Evolutionary conservation across 1,284 basidiomycete genomes (phyloP).

Genomic region (Cystobasidium pallidum): DNA sequence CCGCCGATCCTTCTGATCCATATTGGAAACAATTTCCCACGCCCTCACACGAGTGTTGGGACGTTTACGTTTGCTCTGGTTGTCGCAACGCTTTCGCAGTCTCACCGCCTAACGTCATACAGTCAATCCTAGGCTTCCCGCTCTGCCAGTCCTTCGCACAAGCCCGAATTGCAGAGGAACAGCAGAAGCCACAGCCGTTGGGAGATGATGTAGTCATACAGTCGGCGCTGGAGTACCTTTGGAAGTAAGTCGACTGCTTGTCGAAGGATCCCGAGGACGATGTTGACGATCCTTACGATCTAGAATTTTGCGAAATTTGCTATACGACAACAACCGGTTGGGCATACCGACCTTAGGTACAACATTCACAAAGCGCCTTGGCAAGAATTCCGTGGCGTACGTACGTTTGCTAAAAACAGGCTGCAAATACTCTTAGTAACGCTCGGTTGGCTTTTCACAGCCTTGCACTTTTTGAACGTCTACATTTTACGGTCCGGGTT

Average conservation of each 20-base stretch:
- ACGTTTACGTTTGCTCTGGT: slow-evolving; percentile 25
- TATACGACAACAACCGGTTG: slow-evolving; percentile 24
- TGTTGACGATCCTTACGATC: neutral
- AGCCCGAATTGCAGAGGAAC: slow-evolving; percentile 16
- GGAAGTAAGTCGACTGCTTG: slow-evolving; percentile 24
- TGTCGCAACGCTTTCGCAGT: slow-evolving; percentile 32
- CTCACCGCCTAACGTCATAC: slow-evolving; percentile 6
- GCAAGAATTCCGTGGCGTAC: slow-evolving; percentile 18
- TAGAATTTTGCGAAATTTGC: slow-evolving; percentile 33
- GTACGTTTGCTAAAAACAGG: neutral
- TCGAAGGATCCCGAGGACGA: neutral
- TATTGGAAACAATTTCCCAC: neutral
- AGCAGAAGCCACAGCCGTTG: neutral
- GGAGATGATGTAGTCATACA: neutral
- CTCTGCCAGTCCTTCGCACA: slow-evolving; percentile 22
- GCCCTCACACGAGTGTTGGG: slow-evolving; percentile 15
- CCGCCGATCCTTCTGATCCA: neutral
- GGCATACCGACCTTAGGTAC: slow-evolving; percentile 26
- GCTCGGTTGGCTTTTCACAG: neutral
- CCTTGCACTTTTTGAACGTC: slow-evolving; percentile 7
- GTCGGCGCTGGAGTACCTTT: slow-evolving; percentile 31
- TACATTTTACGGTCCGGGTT: slow-evolving; percentile 6
- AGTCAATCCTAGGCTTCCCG: neutral
- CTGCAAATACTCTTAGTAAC: neutral
- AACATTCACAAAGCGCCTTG: slow-evolving; percentile 28